Base-by-base conservation (phyloP, 2,329 filamentous ascomycete genomes). In the Tolypocladium inflatum region DNA sequence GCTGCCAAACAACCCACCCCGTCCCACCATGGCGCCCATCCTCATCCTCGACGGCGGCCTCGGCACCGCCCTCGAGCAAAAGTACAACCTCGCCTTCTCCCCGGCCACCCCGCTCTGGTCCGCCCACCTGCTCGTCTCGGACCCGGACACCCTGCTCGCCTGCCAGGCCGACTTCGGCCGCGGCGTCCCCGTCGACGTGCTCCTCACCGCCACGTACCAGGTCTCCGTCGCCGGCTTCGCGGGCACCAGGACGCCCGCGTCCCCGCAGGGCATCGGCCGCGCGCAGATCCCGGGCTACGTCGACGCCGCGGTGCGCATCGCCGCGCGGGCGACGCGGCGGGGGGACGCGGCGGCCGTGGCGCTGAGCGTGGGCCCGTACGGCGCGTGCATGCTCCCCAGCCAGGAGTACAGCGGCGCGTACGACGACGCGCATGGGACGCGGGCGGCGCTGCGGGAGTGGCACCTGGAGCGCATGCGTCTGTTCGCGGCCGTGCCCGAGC, bases 201-300 rank as follows among this genome's bases (percentile, higher is more conserved):
- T 89, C 23, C 76, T 86, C 53, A 88, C 84, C 11, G 85, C 85
- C 9, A 89, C 86, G 0, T 89, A 89, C 67, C 86, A 89, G 66
- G 73, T 81, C 1, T 86, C 82, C 0, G 68, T 77, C 9, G 72
- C 80, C 13, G 85, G 81, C 0, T 87, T 88, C 62, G 68, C 70
- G 3, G 73, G 71, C 42, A 86, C 83, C 1, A 74, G 60, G 57
- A 77, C 74, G 1, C 21, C 69, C 0, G 62, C 71, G 2, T 74
- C 70, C 52, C 77, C 80, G 0, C 26, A 71, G 4, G 81, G 80
- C 2, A 73, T 84, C 33, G 60, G 67, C 3, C 63, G 66, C 4
- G 59, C 64, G 7, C 70, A 70, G 15, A 74, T 83, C 17, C 70
- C 71, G 13, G 65, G 59, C 4, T 79, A 75, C 57, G 63, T 82